Base-by-base conservation (phyloP, 78 protist species). In the Cavenderia fasciculata region DNA sequence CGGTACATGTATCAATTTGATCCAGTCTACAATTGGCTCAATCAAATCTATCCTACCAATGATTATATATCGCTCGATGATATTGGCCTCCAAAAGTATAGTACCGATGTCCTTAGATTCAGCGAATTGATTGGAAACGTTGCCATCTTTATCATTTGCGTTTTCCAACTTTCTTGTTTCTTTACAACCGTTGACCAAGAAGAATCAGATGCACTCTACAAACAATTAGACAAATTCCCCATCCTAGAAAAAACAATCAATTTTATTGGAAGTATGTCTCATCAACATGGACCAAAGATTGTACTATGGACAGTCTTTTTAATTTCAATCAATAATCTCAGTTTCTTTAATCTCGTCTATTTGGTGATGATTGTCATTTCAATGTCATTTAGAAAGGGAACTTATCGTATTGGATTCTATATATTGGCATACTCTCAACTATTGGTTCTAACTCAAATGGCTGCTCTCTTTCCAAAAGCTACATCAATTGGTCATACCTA, bases 301-400 rank as follows among this genome's bases (percentile, higher is more conserved):
- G 90, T 82, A 16, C 19, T 82, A 38, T 82, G 90, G 90, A 51
- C 62, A 5, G 90, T 82, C 10, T 82, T 82, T 54, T 34, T 71
- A 10, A 43, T 82, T 57, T 14, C 79, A 4, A 33, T 82, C 1
- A 33, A 4, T 1, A 21, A 33, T 2, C 54, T 51, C 8, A 23
- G 46, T n/a, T 82, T 82, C 54, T 82, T 82, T 46, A 65, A 82
- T 68, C 23, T 49, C 33, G 56, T 82, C 21, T 82, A 82, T 43
- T 12, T 82, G 34, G 65, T 82, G 36, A 82, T 82, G 78, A 69
- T 82, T 10, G 40, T 82, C 18, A 38, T 29, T 31, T 10, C 69
- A 25, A 82, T 82, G 90, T 21, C 66, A 25, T 82, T 82, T 43
- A 82, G 61, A 43, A 82, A 68, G 52, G 90, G 90, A 21, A 82